Evolutionary conservation across 2,329 filamentous ascomycete species (phyloP).

Genomic region (Aspergillus vadensis): DNA sequence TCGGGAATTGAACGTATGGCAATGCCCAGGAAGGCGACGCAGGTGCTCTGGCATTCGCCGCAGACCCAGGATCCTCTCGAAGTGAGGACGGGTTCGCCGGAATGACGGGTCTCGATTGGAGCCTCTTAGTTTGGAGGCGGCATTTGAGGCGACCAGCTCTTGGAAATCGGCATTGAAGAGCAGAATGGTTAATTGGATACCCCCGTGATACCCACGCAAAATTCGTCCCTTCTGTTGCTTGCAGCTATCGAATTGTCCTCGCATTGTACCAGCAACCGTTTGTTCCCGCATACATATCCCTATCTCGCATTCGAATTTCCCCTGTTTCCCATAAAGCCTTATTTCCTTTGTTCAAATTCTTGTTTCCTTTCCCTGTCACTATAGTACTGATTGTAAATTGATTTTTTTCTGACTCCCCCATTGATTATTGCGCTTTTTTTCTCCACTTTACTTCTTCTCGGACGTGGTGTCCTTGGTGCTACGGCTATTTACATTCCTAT

Average conservation of each 20-base stretch:
- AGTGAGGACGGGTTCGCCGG: conserved; percentile 10
- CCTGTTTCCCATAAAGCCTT: conserved; percentile 19
- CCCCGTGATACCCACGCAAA: conserved; percentile 43
- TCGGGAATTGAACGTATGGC: conserved; percentile 11
- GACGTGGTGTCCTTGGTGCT: background rate
- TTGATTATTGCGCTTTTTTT: background rate
- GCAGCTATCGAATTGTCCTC: conserved; percentile 40
- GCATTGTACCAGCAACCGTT: conserved; percentile 28
- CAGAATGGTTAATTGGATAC: conserved; percentile 43
- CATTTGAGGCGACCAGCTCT: conserved; percentile 21
- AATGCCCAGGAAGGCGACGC: conserved; percentile 13
- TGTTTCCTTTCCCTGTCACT: conserved; percentile 17
- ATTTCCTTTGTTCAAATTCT: conserved; percentile 27
- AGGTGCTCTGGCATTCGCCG: conserved; percentile 12
- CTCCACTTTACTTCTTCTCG: background rate
- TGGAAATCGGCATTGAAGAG: conserved; percentile 29
- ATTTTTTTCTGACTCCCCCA: background rate
- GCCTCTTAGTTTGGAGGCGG: conserved; percentile 19
- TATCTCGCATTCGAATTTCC: conserved; percentile 37
- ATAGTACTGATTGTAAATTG: conserved; percentile 24
- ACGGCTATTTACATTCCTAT: background rate
- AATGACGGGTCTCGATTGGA: conserved; percentile 15
- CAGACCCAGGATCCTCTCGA: conserved; percentile 7
- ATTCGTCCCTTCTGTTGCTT: conserved; percentile 36
- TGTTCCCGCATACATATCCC: conserved; percentile 34